Evolutionary conservation across 306 rosid genomes (phyloP).

Genomic region (Cyamopsis tetragonoloba): DNA sequence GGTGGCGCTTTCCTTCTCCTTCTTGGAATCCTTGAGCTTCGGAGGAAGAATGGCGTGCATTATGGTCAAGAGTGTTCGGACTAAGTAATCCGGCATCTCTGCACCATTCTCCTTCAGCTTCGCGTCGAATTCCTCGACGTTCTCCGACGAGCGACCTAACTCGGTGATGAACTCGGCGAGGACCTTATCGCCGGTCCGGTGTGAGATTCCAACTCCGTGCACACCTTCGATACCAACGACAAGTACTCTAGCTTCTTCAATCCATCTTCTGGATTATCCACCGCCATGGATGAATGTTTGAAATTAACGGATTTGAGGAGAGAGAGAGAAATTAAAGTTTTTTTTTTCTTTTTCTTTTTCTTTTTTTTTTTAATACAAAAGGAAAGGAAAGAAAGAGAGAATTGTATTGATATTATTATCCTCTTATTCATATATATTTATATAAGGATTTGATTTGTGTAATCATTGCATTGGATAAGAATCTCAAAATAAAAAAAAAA

Average conservation of each 20-base stretch:
- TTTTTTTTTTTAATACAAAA: too few species aligned
- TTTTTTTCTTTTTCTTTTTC: too few species aligned
- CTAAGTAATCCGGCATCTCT: slow-evolving; percentile 67
- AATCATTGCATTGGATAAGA: too few species aligned
- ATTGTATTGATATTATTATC: too few species aligned
- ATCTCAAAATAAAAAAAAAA: too few species aligned
- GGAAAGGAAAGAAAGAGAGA: too few species aligned
- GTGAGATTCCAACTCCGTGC: slow-evolving; percentile 73
- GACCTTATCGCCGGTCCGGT: slow-evolving; percentile 67
- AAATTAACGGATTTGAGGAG: too few species aligned
- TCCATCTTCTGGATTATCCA: slow-evolving; percentile 38
- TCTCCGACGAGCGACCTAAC: slow-evolving; percentile 50
- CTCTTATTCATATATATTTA: too few species aligned
- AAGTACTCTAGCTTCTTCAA: slow-evolving; percentile 65
- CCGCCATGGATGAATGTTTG: slow-evolving; percentile 36
- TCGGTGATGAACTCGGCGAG: slow-evolving; percentile 77
- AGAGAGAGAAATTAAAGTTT: too few species aligned
- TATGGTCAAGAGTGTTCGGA: slow-evolving; percentile 50
- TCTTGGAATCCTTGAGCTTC: slow-evolving; percentile 38
- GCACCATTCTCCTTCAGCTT: slow-evolving; percentile 71
- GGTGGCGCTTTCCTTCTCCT: slow-evolving; percentile 11
- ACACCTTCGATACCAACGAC: slow-evolving; percentile 76
- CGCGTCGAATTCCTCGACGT: slow-evolving; percentile 55
- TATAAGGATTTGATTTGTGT: too few species aligned
- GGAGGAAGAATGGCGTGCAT: slow-evolving; percentile 80